These are phyloP conservation scores for Chlorociboria aeruginascens DNA, from an alignment of 495 filamentous ascomycete species.

Conservation along the genomic window DNA sequence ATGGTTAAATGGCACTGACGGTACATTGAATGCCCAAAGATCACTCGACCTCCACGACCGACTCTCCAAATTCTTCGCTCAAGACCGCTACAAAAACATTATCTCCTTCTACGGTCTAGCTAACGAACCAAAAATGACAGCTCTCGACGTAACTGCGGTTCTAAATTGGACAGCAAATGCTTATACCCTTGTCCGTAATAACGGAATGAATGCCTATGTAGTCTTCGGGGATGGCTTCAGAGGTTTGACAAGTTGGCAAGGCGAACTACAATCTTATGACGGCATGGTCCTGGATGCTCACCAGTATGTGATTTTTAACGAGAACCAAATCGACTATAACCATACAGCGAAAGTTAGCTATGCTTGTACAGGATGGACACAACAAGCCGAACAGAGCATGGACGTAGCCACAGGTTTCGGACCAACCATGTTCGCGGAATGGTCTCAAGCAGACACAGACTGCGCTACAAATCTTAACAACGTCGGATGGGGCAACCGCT, in stretches of 20 bases:
- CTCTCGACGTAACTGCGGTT: slow-evolving; percentile 43
- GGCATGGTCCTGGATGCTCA: slow-evolving; percentile 79
- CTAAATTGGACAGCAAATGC: slow-evolving; percentile 59
- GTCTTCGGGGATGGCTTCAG: slow-evolving; percentile 80
- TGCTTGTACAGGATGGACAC: slow-evolving; percentile 75
- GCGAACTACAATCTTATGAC: slow-evolving; percentile 41
- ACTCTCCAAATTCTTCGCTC: slow-evolving; percentile 73
- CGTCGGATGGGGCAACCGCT: slow-evolving; percentile 76
- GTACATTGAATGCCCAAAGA: slow-evolving; percentile 53
- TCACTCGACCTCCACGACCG: slow-evolving; percentile 75
- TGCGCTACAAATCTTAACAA: slow-evolving; percentile 84
- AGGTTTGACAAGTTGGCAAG: slow-evolving; percentile 70
- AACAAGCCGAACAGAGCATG: slow-evolving; percentile 60
- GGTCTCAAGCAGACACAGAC: slow-evolving; percentile 96
- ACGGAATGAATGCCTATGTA: slow-evolving; percentile 53
- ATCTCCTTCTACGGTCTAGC: slow-evolving; percentile 75
- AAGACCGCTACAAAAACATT: slow-evolving; percentile 74
- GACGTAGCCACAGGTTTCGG: slow-evolving; percentile 73
- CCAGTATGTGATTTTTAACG: slow-evolving; percentile 87
- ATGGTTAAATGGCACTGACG: slow-evolving; percentile 70
- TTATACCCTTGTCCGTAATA: slow-evolving; percentile 50
- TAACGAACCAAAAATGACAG: slow-evolving; percentile 78
- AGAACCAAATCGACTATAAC: slow-evolving; percentile 55
- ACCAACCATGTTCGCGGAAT: slow-evolving; percentile 95
- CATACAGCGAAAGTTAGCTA: slow-evolving; percentile 69